phyloP scores from a whole-genome alignment of 108 stramenopile genomes.

The Epipyxis sp. region DNA sequence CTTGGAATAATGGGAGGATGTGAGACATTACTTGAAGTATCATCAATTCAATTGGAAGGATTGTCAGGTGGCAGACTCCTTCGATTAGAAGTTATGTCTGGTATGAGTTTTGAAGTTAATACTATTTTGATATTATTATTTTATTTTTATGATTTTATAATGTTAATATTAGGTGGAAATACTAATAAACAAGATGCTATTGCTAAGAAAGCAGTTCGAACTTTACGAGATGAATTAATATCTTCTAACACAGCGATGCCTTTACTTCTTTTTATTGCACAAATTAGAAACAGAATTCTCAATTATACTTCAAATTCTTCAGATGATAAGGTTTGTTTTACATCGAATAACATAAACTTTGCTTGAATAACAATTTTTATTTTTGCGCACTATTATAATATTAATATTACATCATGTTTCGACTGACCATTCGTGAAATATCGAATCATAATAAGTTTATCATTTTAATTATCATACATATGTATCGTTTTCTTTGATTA shows the following conservation, averaged over 20 bases:
- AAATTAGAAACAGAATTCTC: neutral
- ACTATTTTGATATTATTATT: no score
- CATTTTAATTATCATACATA: no score
- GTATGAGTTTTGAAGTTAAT: neutral
- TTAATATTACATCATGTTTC: no score
- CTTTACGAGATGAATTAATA: constrained; percentile 8
- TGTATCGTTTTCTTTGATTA: neutral
- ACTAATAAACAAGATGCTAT: neutral
- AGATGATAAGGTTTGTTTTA: no score
- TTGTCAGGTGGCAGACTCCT: constrained; percentile 17
- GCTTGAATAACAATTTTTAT: no score
- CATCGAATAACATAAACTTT: no score
- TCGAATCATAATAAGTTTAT: no score
- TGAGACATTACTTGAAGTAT: constrained; percentile 2
- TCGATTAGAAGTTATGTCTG: neutral
- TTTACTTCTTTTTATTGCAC: constrained; percentile 1
- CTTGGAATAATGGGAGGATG: constrained; percentile 4
- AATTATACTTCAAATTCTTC: no score
- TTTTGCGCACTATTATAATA: no score
- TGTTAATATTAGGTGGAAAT: no score
- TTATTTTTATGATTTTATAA: no score
- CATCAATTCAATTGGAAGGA: constrained; percentile 15
- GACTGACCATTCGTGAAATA: no score
- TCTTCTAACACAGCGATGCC: constrained; percentile 4
- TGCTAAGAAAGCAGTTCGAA: neutral